These are phyloP conservation scores for Leucosporidium creatinivorum DNA, from an alignment of 768 basidiomycete genomes.

Conservation along the genomic window DNA sequence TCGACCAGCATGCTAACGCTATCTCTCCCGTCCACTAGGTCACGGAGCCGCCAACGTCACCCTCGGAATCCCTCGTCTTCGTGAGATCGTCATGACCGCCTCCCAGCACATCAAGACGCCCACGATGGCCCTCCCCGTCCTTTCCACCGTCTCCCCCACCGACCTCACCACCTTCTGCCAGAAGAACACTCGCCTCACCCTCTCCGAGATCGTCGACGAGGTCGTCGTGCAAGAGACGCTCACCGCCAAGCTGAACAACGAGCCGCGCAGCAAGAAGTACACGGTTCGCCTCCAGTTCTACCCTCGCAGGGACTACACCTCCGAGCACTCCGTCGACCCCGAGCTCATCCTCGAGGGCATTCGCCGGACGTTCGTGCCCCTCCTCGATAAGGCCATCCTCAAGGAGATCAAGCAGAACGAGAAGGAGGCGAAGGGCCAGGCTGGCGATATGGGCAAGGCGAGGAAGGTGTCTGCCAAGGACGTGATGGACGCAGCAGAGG, in stretches of 20 bases:
- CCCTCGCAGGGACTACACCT: constrained; percentile 69
- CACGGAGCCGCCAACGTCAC: constrained; percentile 99
- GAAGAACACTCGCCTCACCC: constrained; percentile 69
- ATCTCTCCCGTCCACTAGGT: constrained; percentile 47
- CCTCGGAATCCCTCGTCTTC: constrained; percentile 92
- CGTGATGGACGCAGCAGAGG: constrained; percentile 48
- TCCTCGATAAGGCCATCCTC: constrained; percentile 76
- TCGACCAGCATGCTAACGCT: too few relatives aligned
- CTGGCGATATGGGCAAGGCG: constrained; percentile 60
- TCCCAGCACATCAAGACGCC: constrained; percentile 93
- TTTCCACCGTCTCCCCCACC: constrained; percentile 54
- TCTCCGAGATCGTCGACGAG: constrained; percentile 79
- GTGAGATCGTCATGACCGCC: constrained; percentile 99
- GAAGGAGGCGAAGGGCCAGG: constrained; percentile 68
- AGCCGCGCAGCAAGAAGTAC: constrained; percentile 69
- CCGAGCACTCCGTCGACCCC: constrained; percentile 71
- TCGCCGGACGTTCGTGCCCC: constrained; percentile 64
- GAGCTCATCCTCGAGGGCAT: constrained; percentile 67
- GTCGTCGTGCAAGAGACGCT: constrained; percentile 75
- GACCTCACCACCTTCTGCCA: constrained; percentile 64
- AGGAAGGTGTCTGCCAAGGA: constrained; percentile 47
- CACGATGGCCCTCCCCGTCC: constrained; percentile 75
- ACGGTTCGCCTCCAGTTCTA: constrained; percentile 75
- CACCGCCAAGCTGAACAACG: constrained; percentile 51
- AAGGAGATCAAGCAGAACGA: constrained; percentile 78